Percentiles rank a stretch among this genome's conserved stretches.
Evolutionary conservation across 2,329 filamentous ascomycete genomes (phyloP).

Genomic region (Emmonsia crescens): DNA sequence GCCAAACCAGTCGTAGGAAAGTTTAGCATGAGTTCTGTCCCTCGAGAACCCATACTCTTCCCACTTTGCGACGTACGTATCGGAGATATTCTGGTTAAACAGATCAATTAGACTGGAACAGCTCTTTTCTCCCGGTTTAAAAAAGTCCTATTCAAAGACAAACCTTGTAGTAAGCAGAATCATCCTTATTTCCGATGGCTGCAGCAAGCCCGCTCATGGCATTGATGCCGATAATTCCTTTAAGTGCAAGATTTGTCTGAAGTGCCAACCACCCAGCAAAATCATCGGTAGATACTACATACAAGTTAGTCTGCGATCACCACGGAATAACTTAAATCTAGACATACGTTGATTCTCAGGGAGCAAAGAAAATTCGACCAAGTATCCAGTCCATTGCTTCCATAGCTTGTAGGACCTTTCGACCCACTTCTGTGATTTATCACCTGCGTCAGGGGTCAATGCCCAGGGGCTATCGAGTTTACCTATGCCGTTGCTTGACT

Average conservation of each 20-base stretch:
- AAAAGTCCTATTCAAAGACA: conserved; percentile 1
- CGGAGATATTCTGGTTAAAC: conserved; percentile 41
- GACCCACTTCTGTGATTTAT: conserved; percentile 55
- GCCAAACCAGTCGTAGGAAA: conserved; percentile 69
- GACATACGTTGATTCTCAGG: conserved; percentile 57
- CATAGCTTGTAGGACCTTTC: conserved; percentile 59
- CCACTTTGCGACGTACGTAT: conserved; percentile 63
- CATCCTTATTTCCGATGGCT: conserved; percentile 46
- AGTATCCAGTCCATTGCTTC: conserved; percentile 67
- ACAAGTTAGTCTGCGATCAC: conserved; percentile 1
- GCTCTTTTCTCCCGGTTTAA: not conserved
- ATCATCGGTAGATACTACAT: conserved; percentile 63
- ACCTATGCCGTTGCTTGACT: conserved; percentile 40
- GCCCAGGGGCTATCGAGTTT: conserved; percentile 54
- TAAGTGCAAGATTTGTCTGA: conserved; percentile 72
- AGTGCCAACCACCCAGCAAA: conserved; percentile 69
- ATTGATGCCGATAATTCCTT: conserved; percentile 72
- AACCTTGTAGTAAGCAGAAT: conserved; percentile 48
- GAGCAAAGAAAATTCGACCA: conserved; percentile 63
- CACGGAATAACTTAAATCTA: not conserved
- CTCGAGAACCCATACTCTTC: conserved; percentile 57
- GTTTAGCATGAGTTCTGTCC: conserved; percentile 60
- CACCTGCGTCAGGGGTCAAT: conserved; percentile 42
- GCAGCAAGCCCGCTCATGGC: conserved; percentile 63
- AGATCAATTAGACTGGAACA: not conserved